phyloP scores from a whole-genome alignment of 1,284 basidiomycete genomes.

The Inonotus obliquus region DNA sequence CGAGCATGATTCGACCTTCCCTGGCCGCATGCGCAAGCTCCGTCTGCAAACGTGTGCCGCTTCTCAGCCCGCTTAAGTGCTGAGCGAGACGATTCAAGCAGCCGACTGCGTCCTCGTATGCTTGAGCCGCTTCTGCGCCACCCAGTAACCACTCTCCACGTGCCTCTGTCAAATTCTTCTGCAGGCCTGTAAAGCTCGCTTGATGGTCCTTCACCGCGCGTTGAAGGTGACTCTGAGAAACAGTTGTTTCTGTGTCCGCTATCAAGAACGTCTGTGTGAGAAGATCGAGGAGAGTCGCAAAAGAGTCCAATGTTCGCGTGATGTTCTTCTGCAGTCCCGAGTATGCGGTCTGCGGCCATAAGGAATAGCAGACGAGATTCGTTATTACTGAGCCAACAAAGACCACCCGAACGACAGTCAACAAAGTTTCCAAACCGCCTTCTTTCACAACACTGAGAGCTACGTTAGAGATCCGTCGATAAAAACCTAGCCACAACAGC shows the following conservation, averaged over 20 bases:
- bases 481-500: conserved; percentile 25
- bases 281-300: conserved; percentile 77
- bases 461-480: conserved; percentile 11
- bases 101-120: conserved; percentile 82
- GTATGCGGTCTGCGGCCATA: conserved; percentile 86
- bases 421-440: conserved; percentile 72
- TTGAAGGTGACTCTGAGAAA: conserved; percentile 59
- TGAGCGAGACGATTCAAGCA: conserved; percentile 85
- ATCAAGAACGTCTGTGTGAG: conserved; percentile 76
- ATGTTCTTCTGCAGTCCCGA: conserved; percentile 80
- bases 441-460: conserved; percentile 77
- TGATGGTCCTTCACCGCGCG: conserved; percentile 79
- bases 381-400: conserved; percentile 72
- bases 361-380: conserved; percentile 75
- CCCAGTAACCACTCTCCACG: conserved; percentile 71
- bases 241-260: conserved; percentile 36
- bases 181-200: conserved; percentile 81
- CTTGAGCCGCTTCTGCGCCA: conserved; percentile 40
- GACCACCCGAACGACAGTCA: conserved; percentile 76
- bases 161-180: conserved; percentile 80
- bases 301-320: conserved; percentile 81
- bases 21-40: conserved; percentile 69
- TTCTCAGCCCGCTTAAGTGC: conserved; percentile 82
- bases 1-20: conserved; percentile 45
- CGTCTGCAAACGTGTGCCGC: conserved; percentile 78